Conservation (phyloP, 352 stramenopile species). For the Pythium insidiosum region DNA sequence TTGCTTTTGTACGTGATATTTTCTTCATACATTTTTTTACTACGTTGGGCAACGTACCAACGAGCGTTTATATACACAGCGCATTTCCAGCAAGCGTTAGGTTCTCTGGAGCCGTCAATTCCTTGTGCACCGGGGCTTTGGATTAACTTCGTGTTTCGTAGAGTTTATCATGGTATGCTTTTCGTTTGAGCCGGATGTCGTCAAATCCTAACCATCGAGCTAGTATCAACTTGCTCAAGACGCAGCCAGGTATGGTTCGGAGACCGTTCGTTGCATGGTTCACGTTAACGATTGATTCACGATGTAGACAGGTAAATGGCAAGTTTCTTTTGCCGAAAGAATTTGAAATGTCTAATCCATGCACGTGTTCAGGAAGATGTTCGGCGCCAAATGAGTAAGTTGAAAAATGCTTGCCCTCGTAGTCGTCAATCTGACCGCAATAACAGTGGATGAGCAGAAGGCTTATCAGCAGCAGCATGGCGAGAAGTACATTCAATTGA, state of each 20-base stretch:
- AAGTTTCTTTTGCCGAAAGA: neutral
- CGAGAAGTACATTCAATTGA: constrained; percentile 85
- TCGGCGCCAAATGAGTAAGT: constrained; percentile 65
- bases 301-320: constrained; percentile 36
- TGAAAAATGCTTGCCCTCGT: neutral
- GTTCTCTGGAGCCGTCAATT: constrained; percentile 14
- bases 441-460: constrained; percentile 71
- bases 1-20: constrained; percentile 69
- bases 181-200: no score
- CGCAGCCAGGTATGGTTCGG: constrained; percentile 47
- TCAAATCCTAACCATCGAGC: no score
- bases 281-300: neutral
- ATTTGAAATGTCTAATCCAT: neutral
- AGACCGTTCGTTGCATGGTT: neutral
- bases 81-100: constrained; percentile 65
- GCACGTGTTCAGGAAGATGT: constrained; percentile 43
- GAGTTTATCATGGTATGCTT: constrained; percentile 65
- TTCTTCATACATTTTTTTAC: constrained; percentile 2
- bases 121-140: constrained; percentile 5
- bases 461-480: constrained; percentile 71
- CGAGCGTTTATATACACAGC: constrained; percentile 16
- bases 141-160: constrained; percentile 10
- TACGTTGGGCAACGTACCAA: neutral
- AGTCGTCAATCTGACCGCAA: neutral
- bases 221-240: constrained; percentile 86